Evolutionary conservation across 345 rosid species (phyloP).

Genomic region (Jatropha curcas): DNA sequence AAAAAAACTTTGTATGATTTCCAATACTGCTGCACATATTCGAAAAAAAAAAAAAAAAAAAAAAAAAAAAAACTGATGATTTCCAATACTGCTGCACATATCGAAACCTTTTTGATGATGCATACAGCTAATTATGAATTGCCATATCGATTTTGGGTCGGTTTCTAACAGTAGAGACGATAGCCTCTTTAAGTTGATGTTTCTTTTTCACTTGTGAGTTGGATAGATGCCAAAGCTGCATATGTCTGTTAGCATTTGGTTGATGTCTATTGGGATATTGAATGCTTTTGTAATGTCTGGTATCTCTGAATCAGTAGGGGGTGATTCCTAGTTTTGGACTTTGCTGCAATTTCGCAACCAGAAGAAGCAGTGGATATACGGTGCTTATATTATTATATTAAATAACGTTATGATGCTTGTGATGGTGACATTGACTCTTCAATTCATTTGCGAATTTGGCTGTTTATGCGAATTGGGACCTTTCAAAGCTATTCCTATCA

Average conservation of each 20-base stretch:
- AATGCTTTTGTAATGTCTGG: background rate
- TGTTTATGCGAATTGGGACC: background rate
- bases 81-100: too few species aligned
- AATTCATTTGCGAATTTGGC: background rate
- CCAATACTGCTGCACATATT: too few species aligned
- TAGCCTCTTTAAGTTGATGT: background rate
- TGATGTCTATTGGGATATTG: background rate
- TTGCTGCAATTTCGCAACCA: background rate
- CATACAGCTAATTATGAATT: background rate
- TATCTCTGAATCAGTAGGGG: background rate
- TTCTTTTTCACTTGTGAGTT: background rate
- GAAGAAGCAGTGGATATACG: background rate
- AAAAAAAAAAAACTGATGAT: too few species aligned
- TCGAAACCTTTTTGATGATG: background rate
- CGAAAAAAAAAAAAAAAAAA: too few species aligned
- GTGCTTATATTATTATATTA: background rate
- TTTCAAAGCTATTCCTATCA: background rate
- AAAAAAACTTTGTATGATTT: too few species aligned
- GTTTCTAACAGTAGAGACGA: background rate
- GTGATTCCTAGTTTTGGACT: slow-evolving; percentile 3
- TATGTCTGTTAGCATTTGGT: background rate
- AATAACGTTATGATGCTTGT: background rate
- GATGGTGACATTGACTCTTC: slow-evolving; percentile 2
- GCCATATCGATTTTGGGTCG: background rate
- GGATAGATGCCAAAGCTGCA: background rate